Evolutionary conservation across 23 red algal genomes (phyloP), one percentile per base, ranked within the genome.

Genomic region (Cyanidioschyzon merolae): DNA sequence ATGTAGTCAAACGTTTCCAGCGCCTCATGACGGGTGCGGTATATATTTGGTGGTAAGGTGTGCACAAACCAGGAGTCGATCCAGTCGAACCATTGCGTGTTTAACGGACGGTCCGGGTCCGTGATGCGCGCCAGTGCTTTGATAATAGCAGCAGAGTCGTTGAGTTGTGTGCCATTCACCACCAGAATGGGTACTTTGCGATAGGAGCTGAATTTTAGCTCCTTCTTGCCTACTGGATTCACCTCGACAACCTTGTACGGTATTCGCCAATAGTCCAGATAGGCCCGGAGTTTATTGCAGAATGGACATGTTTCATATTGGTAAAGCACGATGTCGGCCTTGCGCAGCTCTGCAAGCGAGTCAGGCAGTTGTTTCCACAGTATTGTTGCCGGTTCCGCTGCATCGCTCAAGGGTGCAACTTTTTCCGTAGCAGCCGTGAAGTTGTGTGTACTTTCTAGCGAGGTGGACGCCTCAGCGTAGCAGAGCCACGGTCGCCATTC

Each of bases 211-310:
- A 67, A 77, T 58, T 50, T 74, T 1, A 98, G 77, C 54, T 91
- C 94, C 16, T 76, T 80, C 75, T 98, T 98, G 17, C 86, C 74
- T 0, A 98, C 45, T 31, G 94, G 94, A 86, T 98, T 83, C 24
- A 98, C 88, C 75, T 98, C 94, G 16, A 98, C 85, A 16, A 85
- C 86, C 29, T 39, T 68, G 51, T 89, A 98, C 0, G 94, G 88
- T 57, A 98, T 86, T 29, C 83, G 76, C 59, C 90, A 84, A 76
- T 86, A 98, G 78, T 98, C 88, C 58, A 89, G 85, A 74, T 88
- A 91, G 36, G 94, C 94, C 25, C 94, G 88, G 38, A 98, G 87
- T 74, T 98, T 98, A 83, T 91, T 98, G 82, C 94, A 96, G 75
- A 90, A 96, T 15, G 92, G 92, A 74, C 92, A 96, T 17, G 86